Conservation (phyloP, 176 grass and related monocot species). For the Secale cereale region DNA sequence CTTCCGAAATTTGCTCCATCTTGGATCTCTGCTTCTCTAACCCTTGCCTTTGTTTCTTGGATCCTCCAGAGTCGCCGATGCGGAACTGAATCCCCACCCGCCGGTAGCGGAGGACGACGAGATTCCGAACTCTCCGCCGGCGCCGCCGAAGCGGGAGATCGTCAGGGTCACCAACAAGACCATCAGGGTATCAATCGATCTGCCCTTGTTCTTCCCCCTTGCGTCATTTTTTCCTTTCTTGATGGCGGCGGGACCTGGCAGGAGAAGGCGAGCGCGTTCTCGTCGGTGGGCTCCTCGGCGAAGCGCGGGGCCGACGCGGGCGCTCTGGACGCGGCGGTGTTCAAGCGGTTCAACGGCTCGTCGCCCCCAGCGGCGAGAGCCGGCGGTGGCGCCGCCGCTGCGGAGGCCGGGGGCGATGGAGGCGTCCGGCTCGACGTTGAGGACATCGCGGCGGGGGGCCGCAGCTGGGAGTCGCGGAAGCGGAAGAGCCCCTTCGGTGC, state of each 20-base stretch:
- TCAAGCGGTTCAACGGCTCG: slow-evolving; percentile 66
- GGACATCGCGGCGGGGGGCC: slow-evolving; percentile 9
- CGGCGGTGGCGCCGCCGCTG: background rate
- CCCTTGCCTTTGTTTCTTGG: background rate
- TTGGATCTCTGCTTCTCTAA: background rate
- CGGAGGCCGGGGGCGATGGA: background rate
- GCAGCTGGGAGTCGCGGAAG: slow-evolving; percentile 40
- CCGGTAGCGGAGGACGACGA: background rate
- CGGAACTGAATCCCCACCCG: background rate
- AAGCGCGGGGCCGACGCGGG: slow-evolving; percentile 7
- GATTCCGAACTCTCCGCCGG: background rate
- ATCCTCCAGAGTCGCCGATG: slow-evolving; percentile 15
- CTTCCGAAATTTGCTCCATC: background rate
- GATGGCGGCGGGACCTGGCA: slow-evolving; percentile 6
- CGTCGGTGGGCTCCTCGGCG: slow-evolving; percentile 45
- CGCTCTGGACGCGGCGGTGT: slow-evolving; percentile 47
- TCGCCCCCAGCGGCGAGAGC: slow-evolving; percentile 8
- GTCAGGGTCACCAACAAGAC: slow-evolving; percentile 25
- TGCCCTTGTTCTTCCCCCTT: background rate
- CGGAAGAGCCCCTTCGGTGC: slow-evolving; percentile 50
- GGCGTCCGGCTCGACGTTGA: slow-evolving; percentile 28
- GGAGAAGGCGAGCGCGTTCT: slow-evolving; percentile 75
- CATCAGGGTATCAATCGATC: slow-evolving; percentile 18
- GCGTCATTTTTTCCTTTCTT: background rate
- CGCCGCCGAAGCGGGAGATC: slow-evolving; percentile 36